These are phyloP conservation scores for Eimeria tenella DNA, from an alignment of 169 alveolate genomes.

Conservation along the genomic window DNA sequence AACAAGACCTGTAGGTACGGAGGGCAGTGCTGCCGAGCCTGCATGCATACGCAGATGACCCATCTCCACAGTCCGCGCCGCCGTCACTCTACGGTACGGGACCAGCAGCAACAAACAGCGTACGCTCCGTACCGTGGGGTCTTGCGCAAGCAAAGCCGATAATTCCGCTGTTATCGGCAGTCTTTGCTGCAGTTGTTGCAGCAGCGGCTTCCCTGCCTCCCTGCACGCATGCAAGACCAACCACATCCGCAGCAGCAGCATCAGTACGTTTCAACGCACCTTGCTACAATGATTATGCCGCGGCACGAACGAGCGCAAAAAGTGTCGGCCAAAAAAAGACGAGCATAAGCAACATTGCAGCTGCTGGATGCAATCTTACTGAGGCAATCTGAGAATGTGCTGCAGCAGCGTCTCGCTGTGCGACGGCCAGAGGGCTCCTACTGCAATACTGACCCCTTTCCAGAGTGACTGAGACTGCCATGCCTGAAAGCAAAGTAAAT, in stretches of 20 bases:
- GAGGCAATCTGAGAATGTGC: constrained; percentile 52
- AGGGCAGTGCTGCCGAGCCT: constrained; percentile 65
- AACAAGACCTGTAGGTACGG: constrained; percentile 55
- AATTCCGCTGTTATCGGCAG: constrained; percentile 49
- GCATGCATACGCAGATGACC: not conserved
- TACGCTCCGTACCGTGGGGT: not conserved
- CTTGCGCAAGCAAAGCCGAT: constrained; percentile 41
- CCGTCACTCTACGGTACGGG: not conserved
- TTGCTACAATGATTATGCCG: too few species aligned
- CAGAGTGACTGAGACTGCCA: constrained; percentile 51
- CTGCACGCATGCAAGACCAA: constrained; percentile 5
- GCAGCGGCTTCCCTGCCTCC: constrained; percentile 65
- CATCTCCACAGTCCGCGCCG: too few species aligned
- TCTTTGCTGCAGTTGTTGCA: constrained; percentile 59
- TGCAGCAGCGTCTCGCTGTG: constrained; percentile 59
- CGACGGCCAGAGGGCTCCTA: constrained; percentile 59
- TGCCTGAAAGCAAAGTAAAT: not conserved
- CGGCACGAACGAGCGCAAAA: too few species aligned
- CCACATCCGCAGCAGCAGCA: constrained; percentile 39
- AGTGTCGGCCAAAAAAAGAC: not conserved
- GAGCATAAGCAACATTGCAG: not conserved
- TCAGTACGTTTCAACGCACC: too few species aligned
- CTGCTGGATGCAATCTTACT: constrained; percentile 12
- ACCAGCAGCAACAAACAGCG: constrained; percentile 46
- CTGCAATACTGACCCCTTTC: constrained; percentile 48